Evolutionary conservation across 148 eudicot genomes (phyloP), one percentile per base, ranked within the genome.

Genomic region (Drosera capensis): DNA sequence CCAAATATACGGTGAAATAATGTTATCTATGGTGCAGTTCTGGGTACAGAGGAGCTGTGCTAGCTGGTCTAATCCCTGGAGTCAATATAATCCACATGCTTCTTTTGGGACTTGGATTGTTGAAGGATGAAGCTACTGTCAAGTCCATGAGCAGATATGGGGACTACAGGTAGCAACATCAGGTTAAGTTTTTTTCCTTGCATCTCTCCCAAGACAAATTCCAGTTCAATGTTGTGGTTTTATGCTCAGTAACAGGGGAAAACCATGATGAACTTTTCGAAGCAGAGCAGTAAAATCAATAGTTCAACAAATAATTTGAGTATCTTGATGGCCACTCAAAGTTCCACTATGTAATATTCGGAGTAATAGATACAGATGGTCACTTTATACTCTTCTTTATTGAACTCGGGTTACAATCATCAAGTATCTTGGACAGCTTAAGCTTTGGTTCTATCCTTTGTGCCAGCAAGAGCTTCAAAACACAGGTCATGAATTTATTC

Each of bases 61-160:
- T 84, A 46, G 97, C 94, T 54, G 65, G 77, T 63, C 63, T 80
- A 38, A 42, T 83, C 62, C 94, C 94, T 20, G 94, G 77, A 29
- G 4, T 84, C 31, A 84, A 83, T 46, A 67, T 78, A 52, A 58
- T 83, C 28, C 78, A 71, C 41, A 54, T 83, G 92, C 81, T 84
- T 60, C 61, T 83, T 47, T 20, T 84, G 45, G 97, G 97, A 60
- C 71, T 75, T 51, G 97, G 92, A 28, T 47, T 83, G 18, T 57
- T 54, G 59, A 80, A 83, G 61, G 93, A 88, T 67, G 94, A 88
- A 47, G 81, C 67, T 18, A 68, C 86, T 46, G 79, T 88, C 68
- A 77, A 72, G 59, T 83, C 94, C 22, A 83, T 88, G 82, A 80
- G 74, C 74, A 72, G 97, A 78, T 73, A 45, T 56, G 84, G 92